phyloP scores from a whole-genome alignment of 78 protist genomes.

The Dictyostelium intermedium region DNA sequence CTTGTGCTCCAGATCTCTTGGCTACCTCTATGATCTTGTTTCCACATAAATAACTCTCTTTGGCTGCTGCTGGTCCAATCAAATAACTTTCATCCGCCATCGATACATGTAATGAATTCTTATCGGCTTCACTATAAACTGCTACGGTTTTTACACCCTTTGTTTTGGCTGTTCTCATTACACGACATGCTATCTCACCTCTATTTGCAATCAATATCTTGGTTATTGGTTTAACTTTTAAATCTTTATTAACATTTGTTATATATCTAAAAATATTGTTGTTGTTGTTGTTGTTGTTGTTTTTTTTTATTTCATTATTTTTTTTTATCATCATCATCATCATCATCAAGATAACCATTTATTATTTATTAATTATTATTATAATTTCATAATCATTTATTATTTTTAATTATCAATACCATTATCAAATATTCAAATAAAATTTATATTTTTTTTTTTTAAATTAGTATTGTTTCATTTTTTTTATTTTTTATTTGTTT shows the following conservation, averaged over 20 bases:
- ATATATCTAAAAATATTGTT: background rate
- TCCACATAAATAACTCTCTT: slow-evolving; percentile 77
- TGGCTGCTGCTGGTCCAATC: slow-evolving; percentile 84
- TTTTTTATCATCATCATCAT: too few relatives aligned
- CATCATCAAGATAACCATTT: too few relatives aligned
- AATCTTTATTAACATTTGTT: background rate
- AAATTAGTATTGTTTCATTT: too few relatives aligned
- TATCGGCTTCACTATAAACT: slow-evolving; percentile 92
- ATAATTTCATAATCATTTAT: too few relatives aligned
- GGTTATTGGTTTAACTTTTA: slow-evolving; percentile 60
- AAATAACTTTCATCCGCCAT: slow-evolving; percentile 89
- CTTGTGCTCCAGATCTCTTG: slow-evolving; percentile 84
- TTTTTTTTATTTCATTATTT: background rate
- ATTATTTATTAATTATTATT: too few relatives aligned
- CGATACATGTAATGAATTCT: slow-evolving; percentile 85
- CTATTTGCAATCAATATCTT: slow-evolving; percentile 92
- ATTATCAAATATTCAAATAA: too few relatives aligned
- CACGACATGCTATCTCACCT: slow-evolving; percentile 95
- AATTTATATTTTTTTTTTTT: too few relatives aligned
- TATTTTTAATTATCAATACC: too few relatives aligned
- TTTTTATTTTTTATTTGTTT: background rate
- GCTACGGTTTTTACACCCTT: slow-evolving; percentile 92
- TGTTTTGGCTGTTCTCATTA: slow-evolving; percentile 87
- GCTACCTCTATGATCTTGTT: slow-evolving; percentile 89
- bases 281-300: too few relatives aligned